Evolutionary conservation across 169 alveolate species (phyloP), one percentile per base, ranked within the genome.

Genomic region (Plasmodium fragile): DNA sequence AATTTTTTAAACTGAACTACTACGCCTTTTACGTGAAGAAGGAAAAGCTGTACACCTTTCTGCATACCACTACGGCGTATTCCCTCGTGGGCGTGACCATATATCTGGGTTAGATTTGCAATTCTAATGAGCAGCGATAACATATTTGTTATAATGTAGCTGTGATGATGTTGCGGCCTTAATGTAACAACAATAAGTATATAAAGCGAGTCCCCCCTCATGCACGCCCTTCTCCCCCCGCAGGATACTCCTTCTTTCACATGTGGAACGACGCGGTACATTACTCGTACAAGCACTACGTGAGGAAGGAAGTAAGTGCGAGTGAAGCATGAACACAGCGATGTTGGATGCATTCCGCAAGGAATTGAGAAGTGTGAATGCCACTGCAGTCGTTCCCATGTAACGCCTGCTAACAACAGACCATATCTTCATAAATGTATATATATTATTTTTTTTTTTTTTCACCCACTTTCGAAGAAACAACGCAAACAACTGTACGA

Each of bases 241-340:
- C 77, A 90, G 94, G 94, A 3, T 90, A 90, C 52, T 80, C 94
- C 1, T 90, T 90, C 41, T 79, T 90, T 36, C 82, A 79, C 52
- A 90, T 90, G 94, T 90, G 94, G 94, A 90, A 90, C 45, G 94
- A 90, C 32, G 94, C 94, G 10, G 94, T 90, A n/a, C 94, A 90
- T n/a, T 90, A 90, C 55, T 90, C 94, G 30, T 90, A 90, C 79
- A 90, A 90, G 34, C 94, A 90, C 36, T 90, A 90, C 49, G 49
- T 90, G 71, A 65, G 94, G 73, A 90, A 90, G 73, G 94, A 90
- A 52, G 94, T 90, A 90, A 79, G 77, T 8, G 1, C 80, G 81
- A 80, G 72, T 65, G 36, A 80, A 43, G 81, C 49, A 36, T 28
- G 72, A 75, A 25, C 34, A n/a, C 4, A 30, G 25, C 22, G 39